These are phyloP conservation scores for Xylaria sp. DNA, from an alignment of 2,329 filamentous ascomycete species.

Conservation along the genomic window DNA sequence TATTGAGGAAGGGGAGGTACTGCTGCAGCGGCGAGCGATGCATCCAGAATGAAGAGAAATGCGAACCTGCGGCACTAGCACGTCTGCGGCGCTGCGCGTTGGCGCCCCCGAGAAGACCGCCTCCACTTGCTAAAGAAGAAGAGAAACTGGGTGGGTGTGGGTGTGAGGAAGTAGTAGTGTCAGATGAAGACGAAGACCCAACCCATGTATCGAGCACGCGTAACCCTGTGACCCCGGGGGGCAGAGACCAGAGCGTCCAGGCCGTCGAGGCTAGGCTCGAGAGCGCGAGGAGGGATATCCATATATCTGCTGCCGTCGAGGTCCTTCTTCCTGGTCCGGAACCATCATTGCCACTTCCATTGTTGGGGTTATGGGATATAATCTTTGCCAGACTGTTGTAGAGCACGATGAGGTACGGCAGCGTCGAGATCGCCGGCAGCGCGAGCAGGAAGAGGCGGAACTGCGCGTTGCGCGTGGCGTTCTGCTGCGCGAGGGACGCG, in stretches of 20 bases:
- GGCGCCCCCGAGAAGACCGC: conserved; percentile 9
- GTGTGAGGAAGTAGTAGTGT: background rate
- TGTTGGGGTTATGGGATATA: background rate
- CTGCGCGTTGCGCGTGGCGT: conserved; percentile 62
- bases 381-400: conserved; percentile 38
- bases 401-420: conserved; percentile 61
- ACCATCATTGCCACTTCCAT: background rate
- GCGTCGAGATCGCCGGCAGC: conserved; percentile 61
- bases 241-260: conserved; percentile 64
- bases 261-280: conserved; percentile 67
- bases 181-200: conserved; percentile 6
- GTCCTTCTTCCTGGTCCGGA: background rate
- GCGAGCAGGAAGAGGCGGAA: conserved; percentile 63
- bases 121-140: background rate
- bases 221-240: conserved; percentile 61
- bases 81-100: conserved; percentile 29
- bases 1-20: conserved; percentile 67
- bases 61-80: background rate
- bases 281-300: conserved; percentile 63
- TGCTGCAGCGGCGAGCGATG: conserved; percentile 56
- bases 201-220: conserved; percentile 53
- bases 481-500: conserved; percentile 56
- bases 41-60: conserved; percentile 27
- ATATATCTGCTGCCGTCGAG: conserved; percentile 33
- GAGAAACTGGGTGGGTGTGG: background rate